These are phyloP conservation scores for Penicillium sclerotigenum DNA, from an alignment of 2,329 filamentous ascomycete species.

Conservation along the genomic window DNA sequence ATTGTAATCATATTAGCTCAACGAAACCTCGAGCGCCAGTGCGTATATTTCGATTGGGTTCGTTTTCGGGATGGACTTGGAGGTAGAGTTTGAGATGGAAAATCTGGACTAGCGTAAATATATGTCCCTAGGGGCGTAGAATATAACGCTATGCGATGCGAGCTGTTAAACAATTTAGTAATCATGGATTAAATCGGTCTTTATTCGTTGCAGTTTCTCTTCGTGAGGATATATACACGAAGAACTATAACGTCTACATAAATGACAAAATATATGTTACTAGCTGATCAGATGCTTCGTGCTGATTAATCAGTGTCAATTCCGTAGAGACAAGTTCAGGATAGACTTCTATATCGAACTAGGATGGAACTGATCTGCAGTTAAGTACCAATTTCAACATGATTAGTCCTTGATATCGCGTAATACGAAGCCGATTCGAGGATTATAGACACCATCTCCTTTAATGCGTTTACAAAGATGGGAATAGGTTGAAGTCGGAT, in stretches of 20 bases:
- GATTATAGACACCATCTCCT: background rate
- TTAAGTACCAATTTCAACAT: background rate
- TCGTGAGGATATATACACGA: background rate
- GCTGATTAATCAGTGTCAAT: background rate
- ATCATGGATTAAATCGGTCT: background rate
- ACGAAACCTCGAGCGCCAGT: background rate
- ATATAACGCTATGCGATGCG: background rate
- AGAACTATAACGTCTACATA: background rate
- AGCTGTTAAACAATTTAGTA: background rate
- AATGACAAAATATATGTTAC: background rate
- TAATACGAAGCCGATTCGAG: background rate
- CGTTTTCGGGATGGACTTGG: background rate
- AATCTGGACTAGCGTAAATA: background rate
- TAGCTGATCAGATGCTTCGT: background rate
- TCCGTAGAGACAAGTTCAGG: background rate
- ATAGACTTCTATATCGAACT: background rate
- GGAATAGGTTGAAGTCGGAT: background rate
- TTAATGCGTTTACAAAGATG: background rate
- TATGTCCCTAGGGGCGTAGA: background rate
- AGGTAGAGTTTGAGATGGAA: background rate
- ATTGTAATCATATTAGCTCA: background rate
- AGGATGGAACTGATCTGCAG: background rate
- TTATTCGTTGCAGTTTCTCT: background rate
- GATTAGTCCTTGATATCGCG: background rate
- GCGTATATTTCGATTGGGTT: background rate